These are phyloP conservation scores for Globisporangium lucens DNA, from an alignment of 352 stramenopile species.

Conservation along the genomic window DNA sequence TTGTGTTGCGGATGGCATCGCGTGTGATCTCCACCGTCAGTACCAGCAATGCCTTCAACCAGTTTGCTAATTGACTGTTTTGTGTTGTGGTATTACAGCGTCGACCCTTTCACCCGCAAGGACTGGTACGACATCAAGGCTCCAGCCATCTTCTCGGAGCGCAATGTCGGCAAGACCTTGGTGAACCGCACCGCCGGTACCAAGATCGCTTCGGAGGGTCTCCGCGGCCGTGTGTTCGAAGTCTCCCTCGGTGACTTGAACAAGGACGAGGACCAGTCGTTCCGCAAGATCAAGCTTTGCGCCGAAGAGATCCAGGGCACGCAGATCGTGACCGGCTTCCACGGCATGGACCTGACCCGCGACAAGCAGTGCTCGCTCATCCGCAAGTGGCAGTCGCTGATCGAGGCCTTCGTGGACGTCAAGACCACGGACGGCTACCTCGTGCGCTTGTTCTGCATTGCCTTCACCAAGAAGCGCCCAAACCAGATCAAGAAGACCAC, in stretches of 20 bases:
- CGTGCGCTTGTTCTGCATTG: constrained; percentile 99
- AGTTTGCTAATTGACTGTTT: constrained; percentile 12
- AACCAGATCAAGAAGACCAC: constrained; percentile 99
- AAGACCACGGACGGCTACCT: constrained; percentile 99
- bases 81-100: constrained; percentile 35
- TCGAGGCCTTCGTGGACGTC: constrained; percentile 98
- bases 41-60: neutral
- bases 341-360: constrained; percentile 94
- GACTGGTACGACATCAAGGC: constrained; percentile 97
- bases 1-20: neutral
- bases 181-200: constrained; percentile 96
- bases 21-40: neutral
- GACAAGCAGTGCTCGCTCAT: constrained; percentile 99
- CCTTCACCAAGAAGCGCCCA: constrained; percentile 99
- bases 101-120: constrained; percentile 99
- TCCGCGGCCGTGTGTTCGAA: constrained; percentile 99
- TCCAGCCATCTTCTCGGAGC: constrained; percentile 97
- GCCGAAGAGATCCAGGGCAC: constrained; percentile 97
- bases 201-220: constrained; percentile 97
- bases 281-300: constrained; percentile 99
- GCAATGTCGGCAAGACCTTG: constrained; percentile 98
- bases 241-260: constrained; percentile 98
- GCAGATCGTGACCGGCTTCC: constrained; percentile 85
- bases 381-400: constrained; percentile 99
- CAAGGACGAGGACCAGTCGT: constrained; percentile 96